A percentile compares a stretch with the other conserved stretches of the same genome.
Evolutionary conservation across 73 alveolate species (phyloP).

Genomic region (Breviolum minutum): DNA sequence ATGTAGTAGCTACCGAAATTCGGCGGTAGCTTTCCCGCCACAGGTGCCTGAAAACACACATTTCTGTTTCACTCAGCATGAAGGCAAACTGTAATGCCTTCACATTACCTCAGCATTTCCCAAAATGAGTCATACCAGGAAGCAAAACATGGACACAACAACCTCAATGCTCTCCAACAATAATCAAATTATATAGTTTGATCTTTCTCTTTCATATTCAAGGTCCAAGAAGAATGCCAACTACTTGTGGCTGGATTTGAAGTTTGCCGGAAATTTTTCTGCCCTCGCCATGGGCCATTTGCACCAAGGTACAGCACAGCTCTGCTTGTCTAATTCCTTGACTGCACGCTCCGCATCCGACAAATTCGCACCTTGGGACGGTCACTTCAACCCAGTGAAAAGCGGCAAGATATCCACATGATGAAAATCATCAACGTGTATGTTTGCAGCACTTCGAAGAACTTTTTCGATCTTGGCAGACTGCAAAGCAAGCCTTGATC

Average conservation of each 20-base stretch:
- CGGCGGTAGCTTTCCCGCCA: conserved; percentile 34
- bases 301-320: conserved; percentile 9
- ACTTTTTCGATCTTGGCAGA: no score
- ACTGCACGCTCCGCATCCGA: conserved; percentile 90
- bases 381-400: background rate
- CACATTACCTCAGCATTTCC: conserved; percentile 5
- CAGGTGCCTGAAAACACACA: background rate
- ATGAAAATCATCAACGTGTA: no score
- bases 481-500: no score
- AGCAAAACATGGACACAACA: no score
- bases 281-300: no score
- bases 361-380: conserved; percentile 49
- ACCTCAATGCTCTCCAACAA: no score
- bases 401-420: background rate
- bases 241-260: background rate
- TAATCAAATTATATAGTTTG: no score
- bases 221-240: background rate
- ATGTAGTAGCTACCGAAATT: conserved; percentile 35
- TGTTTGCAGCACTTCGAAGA: no score
- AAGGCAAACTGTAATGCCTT: conserved; percentile 28
- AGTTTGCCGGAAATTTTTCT: no score
- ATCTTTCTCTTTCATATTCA: background rate
- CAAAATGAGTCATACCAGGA: no score
- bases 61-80: conserved; percentile 36
- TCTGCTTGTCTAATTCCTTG: conserved; percentile 89